phyloP scores from a whole-genome alignment of 1,284 basidiomycete species.

The Pyrrhoderma noxium region DNA sequence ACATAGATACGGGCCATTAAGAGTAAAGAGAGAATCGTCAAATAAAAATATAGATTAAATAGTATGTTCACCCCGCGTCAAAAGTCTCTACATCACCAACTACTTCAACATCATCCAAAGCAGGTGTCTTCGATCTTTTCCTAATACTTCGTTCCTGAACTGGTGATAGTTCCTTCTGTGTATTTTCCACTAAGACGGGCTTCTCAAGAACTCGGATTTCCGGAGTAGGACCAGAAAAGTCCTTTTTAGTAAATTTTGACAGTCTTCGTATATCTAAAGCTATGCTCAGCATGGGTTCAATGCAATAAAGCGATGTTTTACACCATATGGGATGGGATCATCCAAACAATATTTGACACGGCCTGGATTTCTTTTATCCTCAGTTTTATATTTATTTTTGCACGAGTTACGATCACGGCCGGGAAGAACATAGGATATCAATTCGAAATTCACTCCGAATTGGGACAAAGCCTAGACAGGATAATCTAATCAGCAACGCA shows the following conservation, averaged over 20 bases:
- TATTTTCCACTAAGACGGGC: slow-evolving; percentile 8
- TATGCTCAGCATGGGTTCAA: background rate
- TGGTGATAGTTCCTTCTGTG: background rate
- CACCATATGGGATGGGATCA: slow-evolving; percentile 64
- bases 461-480: slow-evolving; percentile 64
- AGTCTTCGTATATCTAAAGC: slow-evolving; percentile 57
- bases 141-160: background rate
- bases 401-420: slow-evolving; percentile 85
- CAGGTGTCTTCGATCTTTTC: slow-evolving; percentile 15
- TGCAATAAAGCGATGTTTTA: slow-evolving; percentile 21
- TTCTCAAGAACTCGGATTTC: slow-evolving; percentile 46
- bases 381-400: slow-evolving; percentile 85
- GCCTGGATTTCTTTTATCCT: slow-evolving; percentile 71
- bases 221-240: slow-evolving; percentile 73
- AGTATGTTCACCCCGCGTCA: background rate
- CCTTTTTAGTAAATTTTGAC: slow-evolving; percentile 70
- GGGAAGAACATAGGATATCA: slow-evolving; percentile 80
- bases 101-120: slow-evolving; percentile 14
- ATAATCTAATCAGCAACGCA: background rate
- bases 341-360: slow-evolving; percentile 62
- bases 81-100: slow-evolving; percentile 17
- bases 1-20: too few relatives aligned
- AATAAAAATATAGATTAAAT: background rate
- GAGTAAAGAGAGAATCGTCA: background rate
- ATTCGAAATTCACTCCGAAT: slow-evolving; percentile 89